These are phyloP conservation scores for Monosporascus sp. DNA, from an alignment of 2,329 filamentous ascomycete species.

Conservation along the genomic window DNA sequence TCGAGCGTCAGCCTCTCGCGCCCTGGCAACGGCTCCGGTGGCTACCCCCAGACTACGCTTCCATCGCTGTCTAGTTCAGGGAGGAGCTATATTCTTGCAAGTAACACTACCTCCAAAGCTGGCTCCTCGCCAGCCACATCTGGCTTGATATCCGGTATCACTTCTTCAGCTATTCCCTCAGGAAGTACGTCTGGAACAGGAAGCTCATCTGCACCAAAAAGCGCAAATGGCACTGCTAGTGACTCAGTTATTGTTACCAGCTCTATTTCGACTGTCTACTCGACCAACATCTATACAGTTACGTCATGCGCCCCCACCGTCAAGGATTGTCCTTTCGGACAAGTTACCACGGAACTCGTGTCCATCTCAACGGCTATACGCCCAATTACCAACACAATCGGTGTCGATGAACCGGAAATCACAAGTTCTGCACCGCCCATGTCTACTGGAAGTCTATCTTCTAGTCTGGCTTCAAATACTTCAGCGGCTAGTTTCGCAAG, in stretches of 20 bases:
- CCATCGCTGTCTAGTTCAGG: not conserved
- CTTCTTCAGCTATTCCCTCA: too few species aligned
- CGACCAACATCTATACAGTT: constrained; percentile 22
- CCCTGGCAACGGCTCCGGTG: not conserved
- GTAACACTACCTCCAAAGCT: not conserved
- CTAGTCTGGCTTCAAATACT: constrained; percentile 4
- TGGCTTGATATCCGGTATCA: too few species aligned
- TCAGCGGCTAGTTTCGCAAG: constrained; percentile 3
- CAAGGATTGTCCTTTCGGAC: constrained; percentile 19
- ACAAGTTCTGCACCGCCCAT: constrained; percentile 2
- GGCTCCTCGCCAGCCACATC: too few species aligned
- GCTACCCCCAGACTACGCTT: not conserved
- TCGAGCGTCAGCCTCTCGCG: not conserved
- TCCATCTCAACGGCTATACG: constrained; percentile 18
- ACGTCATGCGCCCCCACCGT: constrained; percentile 20
- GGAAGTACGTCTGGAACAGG: too few species aligned
- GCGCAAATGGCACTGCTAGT: not conserved
- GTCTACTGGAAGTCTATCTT: constrained; percentile 1
- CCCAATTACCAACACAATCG: constrained; percentile 11
- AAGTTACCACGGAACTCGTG: constrained; percentile 20
- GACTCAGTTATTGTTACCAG: constrained; percentile 1
- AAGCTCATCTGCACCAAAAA: too few species aligned
- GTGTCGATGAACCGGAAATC: constrained; percentile 1
- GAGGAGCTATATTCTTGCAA: not conserved
- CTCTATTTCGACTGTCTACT: constrained; percentile 19